These are phyloP conservation scores for Globisporangium takayamanum DNA, from an alignment of 352 stramenopile species.

Conservation along the genomic window DNA sequence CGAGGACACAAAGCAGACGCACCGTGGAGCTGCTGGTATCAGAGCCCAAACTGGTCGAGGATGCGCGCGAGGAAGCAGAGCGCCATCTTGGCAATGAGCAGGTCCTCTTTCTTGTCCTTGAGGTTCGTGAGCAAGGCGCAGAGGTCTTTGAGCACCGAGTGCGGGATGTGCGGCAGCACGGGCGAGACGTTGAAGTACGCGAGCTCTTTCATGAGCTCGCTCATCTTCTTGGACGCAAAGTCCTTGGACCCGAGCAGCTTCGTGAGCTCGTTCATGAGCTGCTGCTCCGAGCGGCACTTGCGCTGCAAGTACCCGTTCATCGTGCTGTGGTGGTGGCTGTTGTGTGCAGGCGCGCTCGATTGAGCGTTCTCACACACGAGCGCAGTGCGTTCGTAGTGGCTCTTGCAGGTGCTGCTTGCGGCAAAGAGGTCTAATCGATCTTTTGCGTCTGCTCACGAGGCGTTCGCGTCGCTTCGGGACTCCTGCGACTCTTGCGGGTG, in stretches of 20 bases:
- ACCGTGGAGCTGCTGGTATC: constrained; percentile 14
- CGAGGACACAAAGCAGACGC: not conserved
- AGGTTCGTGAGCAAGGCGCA: constrained; percentile 54
- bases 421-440: not conserved
- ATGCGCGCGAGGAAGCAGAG: constrained; percentile 56
- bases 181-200: constrained; percentile 70
- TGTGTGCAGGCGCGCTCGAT: no score
- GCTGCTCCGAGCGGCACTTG: constrained; percentile 75
- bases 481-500: not conserved
- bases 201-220: constrained; percentile 59
- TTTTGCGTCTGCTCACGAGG: constrained; percentile 10
- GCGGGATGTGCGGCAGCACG: constrained; percentile 32
- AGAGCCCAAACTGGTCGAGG: constrained; percentile 56
- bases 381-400: no score
- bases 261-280: constrained; percentile 77
- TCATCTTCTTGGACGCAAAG: constrained; percentile 62
- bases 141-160: constrained; percentile 66
- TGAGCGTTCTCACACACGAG: no score
- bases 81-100: constrained; percentile 54
- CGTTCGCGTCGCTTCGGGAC: constrained; percentile 23
- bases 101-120: constrained; percentile 81
- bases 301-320: constrained; percentile 71
- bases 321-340: not conserved
- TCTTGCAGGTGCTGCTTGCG: no score
- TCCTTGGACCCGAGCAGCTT: constrained; percentile 56